Conservation (phyloP, 2,329 filamentous ascomycete genomes). For the Neonectria faginata region DNA sequence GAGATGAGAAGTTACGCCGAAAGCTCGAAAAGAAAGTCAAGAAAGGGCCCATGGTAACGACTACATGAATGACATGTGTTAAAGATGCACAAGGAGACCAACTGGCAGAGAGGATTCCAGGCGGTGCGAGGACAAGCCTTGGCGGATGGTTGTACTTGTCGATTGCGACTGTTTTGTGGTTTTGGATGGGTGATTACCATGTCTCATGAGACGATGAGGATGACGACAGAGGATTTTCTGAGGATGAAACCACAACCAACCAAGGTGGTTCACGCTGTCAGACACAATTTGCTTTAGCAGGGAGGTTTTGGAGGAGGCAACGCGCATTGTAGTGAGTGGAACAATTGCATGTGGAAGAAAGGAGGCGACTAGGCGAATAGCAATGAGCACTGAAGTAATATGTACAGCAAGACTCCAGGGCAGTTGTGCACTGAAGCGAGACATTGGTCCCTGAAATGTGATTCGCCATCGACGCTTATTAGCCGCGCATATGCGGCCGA, state of each 20-base stretch:
- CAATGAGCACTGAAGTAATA: neutral
- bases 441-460: constrained; percentile 24
- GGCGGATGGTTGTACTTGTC: constrained; percentile 25
- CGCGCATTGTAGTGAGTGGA: neutral
- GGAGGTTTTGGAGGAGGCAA: neutral
- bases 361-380: constrained; percentile 4
- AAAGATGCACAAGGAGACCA: constrained; percentile 28
- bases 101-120: constrained; percentile 24
- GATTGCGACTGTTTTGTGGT: constrained; percentile 1
- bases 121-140: constrained; percentile 33
- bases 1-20: constrained; percentile 14
- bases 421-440: neutral
- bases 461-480: constrained; percentile 40
- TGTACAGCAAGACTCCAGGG: neutral
- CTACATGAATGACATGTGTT: constrained; percentile 25
- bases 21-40: constrained; percentile 28
- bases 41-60: constrained; percentile 32
- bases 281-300: constrained; percentile 6
- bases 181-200: neutral
- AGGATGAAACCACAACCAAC: neutral
- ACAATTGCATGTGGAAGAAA: constrained; percentile 6
- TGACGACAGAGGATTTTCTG: neutral
- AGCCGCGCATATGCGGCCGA: constrained; percentile 46
- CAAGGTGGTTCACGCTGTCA: neutral
- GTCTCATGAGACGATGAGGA: neutral